A percentile compares a stretch with the other conserved stretches of the same genome.
These are phyloP conservation scores for Backusella tarrabulga DNA, from an alignment of 192 early-diverging fungal species.

Conservation along the genomic window DNA sequence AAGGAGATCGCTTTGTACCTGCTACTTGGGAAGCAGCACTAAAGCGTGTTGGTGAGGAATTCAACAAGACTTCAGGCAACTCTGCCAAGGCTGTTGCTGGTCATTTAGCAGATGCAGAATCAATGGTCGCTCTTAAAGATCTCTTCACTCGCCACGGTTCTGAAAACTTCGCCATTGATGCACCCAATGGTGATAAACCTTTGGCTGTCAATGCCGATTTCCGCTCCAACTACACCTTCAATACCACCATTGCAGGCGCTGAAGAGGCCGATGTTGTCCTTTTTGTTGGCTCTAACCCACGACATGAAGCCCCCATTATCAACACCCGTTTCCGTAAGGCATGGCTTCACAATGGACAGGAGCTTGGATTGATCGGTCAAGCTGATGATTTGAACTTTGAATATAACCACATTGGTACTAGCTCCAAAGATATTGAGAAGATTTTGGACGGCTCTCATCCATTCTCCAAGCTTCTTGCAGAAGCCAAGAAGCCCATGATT, in stretches of 20 bases:
- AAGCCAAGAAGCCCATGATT: slow-evolving; percentile 87
- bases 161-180: slow-evolving; percentile 82
- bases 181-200: slow-evolving; percentile 41
- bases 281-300: slow-evolving; percentile 91
- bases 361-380: slow-evolving; percentile 81
- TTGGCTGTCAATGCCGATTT: slow-evolving; percentile 67
- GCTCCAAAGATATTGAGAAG: slow-evolving; percentile 61
- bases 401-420: slow-evolving; percentile 76
- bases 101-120: slow-evolving; percentile 89
- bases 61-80: slow-evolving; percentile 56
- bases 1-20: slow-evolving; percentile 77
- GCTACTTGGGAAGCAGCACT: slow-evolving; percentile 88
- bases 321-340: slow-evolving; percentile 95
- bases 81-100: slow-evolving; percentile 86
- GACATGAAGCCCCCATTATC: slow-evolving; percentile 92
- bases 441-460: slow-evolving; percentile 64
- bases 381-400: slow-evolving; percentile 85
- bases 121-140: slow-evolving; percentile 94
- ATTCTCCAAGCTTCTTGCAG: slow-evolving; percentile 70
- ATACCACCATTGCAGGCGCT: slow-evolving; percentile 80
- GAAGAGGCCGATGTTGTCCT: slow-evolving; percentile 94
- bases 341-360: slow-evolving; percentile 76
- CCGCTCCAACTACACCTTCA: slow-evolving; percentile 85
- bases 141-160: slow-evolving; percentile 82
- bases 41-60: slow-evolving; percentile 59